Conservation (phyloP, 1,284 basidiomycete genomes). For the Ustilago hordei region DNA sequence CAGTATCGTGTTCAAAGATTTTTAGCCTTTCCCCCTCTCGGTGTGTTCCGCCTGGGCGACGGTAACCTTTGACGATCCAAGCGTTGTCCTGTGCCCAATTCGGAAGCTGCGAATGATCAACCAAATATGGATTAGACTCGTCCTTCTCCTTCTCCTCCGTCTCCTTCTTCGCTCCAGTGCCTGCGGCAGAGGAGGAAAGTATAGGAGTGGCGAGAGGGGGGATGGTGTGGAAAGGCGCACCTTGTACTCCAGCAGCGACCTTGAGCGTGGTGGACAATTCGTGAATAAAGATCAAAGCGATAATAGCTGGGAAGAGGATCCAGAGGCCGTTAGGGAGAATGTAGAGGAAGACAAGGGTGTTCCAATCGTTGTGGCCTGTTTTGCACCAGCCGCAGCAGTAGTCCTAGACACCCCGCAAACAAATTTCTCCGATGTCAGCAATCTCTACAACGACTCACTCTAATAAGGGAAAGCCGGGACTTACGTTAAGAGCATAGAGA, state of each 20-base stretch:
- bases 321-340: slow-evolving; percentile 83
- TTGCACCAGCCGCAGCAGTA: slow-evolving; percentile 74
- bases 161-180: not conserved
- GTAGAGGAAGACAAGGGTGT: slow-evolving; percentile 76
- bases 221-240: slow-evolving; percentile 22
- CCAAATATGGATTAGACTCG: slow-evolving; percentile 49
- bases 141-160: not conserved
- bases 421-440: not conserved
- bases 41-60: slow-evolving; percentile 61
- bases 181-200: not conserved
- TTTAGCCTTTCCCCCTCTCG: slow-evolving; percentile 26
- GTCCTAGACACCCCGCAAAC: slow-evolving; percentile 50
- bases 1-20: slow-evolving; percentile 59
- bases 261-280: slow-evolving; percentile 46
- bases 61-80: slow-evolving; percentile 63
- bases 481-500: slow-evolving; percentile 72
- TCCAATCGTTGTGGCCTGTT: slow-evolving; percentile 79
- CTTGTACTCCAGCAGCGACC: slow-evolving; percentile 51
- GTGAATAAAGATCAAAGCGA: slow-evolving; percentile 70
- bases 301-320: slow-evolving; percentile 78
- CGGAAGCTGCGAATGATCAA: slow-evolving; percentile 60
- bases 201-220: not conserved
- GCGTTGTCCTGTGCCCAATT: slow-evolving; percentile 65
- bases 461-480: not conserved
- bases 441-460: not conserved